Evolutionary conservation across 306 rosid genomes (phyloP), one percentile per base, ranked within the genome.

Genomic region (Abrus pulchellus): DNA sequence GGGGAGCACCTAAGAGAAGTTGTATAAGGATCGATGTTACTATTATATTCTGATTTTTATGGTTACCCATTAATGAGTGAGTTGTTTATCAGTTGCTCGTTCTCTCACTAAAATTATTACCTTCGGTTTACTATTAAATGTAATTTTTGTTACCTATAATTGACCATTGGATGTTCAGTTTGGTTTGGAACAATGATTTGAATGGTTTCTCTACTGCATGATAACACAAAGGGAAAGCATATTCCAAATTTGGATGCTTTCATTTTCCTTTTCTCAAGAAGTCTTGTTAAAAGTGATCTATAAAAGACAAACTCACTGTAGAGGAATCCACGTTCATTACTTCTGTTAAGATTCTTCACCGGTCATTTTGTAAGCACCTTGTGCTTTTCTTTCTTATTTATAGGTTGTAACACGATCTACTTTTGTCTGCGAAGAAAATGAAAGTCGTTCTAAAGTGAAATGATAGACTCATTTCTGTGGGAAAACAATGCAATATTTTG

Each of bases 1-100:
- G 59, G 57, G 68, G 34, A 60, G 56, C 70, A 61, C 70, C 36
- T 83, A 28, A 56, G 85, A 36, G 72, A 57, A 79, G 32, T 79
- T 44, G 20, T 20, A 28, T 27, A 28, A 53, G 79, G 82, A 78
- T 77, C 20, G 62, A 63, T 77, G 33, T 20, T 71, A 3, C 49
- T 14, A 62, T 55, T 29, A 68, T 68, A 62, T 83, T 76, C 48
- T 60, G 36, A 82, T 49, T 32, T 75, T 68, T 50, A 69, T 76
- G 85, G 45, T 40, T 34, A 67, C 34, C 3, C 63, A 59, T 30
- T n/a, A 53, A 29, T 28, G 67, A 74, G 43, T 43, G 67, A 54
- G 57, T 77, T 52, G 68, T 36, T 53, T 66, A 29, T 11, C 29
- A 38, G 41, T 50, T 7, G 70, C 70, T 38, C 29, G 49, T 6